These are phyloP conservation scores for Suillus variegatus DNA, from an alignment of 768 basidiomycete genomes.

Conservation along the genomic window DNA sequence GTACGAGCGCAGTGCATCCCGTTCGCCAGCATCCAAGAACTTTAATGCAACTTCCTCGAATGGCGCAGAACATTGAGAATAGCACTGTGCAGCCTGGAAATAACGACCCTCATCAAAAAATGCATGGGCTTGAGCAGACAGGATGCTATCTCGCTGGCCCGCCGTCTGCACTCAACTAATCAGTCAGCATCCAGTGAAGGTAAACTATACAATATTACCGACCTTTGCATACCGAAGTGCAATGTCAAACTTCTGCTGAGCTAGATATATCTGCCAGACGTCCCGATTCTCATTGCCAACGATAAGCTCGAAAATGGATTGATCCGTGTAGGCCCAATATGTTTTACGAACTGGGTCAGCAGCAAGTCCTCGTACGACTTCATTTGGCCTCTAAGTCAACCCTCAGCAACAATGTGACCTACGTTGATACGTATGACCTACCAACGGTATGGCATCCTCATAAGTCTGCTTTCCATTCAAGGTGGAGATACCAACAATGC, in stretches of 20 bases:
- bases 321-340: slow-evolving; percentile 92
- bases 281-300: slow-evolving; percentile 89
- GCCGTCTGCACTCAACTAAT: slow-evolving; percentile 55
- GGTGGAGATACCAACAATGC: slow-evolving; percentile 74
- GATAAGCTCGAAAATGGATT: slow-evolving; percentile 85
- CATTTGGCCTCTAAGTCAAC: slow-evolving; percentile 64
- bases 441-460: slow-evolving; percentile 82
- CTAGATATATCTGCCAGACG: slow-evolving; percentile 90
- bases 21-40: slow-evolving; percentile 87
- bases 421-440: slow-evolving; percentile 36
- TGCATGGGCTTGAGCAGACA: slow-evolving; percentile 79
- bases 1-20: slow-evolving; percentile 89
- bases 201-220: slow-evolving; percentile 14
- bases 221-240: slow-evolving; percentile 87
- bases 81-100: slow-evolving; percentile 90
- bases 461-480: slow-evolving; percentile 82
- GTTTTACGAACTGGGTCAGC: slow-evolving; percentile 88
- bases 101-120: slow-evolving; percentile 80
- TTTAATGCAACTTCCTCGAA: slow-evolving; percentile 93
- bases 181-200: neutral
- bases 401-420: slow-evolving; percentile 12
- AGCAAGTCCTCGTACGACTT: slow-evolving; percentile 71
- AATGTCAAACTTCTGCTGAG: slow-evolving; percentile 72
- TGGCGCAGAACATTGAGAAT: slow-evolving; percentile 81
- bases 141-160: slow-evolving; percentile 82